Base-by-base conservation (phyloP, 352 stramenopile genomes). In the Phytopythium chamaehyphon region DNA sequence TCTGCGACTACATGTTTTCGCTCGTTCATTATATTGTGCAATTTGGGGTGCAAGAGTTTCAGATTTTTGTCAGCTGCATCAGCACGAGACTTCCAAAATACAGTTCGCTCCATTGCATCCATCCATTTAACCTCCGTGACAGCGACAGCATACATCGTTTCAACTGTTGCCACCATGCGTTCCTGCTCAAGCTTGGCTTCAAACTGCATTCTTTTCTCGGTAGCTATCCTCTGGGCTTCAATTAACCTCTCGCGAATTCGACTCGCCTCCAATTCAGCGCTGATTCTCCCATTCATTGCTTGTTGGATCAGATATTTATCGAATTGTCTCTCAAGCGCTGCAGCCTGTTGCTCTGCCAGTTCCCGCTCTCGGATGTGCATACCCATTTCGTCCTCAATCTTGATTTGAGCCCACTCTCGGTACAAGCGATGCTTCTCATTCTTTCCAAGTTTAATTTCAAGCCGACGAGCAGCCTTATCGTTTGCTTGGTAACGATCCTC, bases 371-470 rank as follows among this genome's bases (percentile, higher is more conserved):
- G 75, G 12, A 90, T 54, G 23, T 87, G 69, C 49, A 71, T 74
- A 0, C 76, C 65, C 3, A 89, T 52, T 8, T 77, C 76, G 23
- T 92, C 82, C 57, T 92, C 82, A 1, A 62, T 19, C 39, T 83
- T 78, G 24, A 89, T 85, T 12, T 78, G 65, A 0, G 68, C 56
- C 79, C 82, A 92, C 50, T 92, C 82, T 3, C 76, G 71, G 44
- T 89, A 66, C 2, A 92, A 47, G 5, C 79, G 71, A 47, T 90
- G 79, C 47, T 90, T 77, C 28, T 92, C 82, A 19, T 87, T 85
- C 57, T 92, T 92, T 15, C 79, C 76, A 3, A 73, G 51, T 48
- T 92, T 92, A 43, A 92, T 92, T 47, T 92, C 79, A 2, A 88
- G 60, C 2, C 82, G 75, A 5, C 82, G 78, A 3, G 76, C 76